phyloP scores from a whole-genome alignment of 768 basidiomycete genomes.

The Scleroderma citrinum region DNA sequence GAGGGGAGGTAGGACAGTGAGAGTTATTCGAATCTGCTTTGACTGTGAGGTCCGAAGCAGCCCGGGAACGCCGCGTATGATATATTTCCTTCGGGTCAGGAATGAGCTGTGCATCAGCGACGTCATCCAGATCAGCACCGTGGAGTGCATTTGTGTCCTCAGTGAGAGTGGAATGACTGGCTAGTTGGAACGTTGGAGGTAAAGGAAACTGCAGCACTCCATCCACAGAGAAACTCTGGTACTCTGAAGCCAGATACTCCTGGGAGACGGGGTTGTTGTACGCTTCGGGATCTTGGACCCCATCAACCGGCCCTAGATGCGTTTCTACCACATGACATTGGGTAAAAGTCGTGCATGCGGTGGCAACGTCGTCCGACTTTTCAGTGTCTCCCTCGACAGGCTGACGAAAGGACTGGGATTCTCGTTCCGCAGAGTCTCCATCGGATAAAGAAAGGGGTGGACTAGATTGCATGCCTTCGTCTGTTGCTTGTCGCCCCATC shows the following conservation, averaged over 20 bases:
- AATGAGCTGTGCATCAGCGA: background rate
- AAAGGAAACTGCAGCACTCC: conserved; percentile 18
- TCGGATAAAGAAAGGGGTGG: too few relatives aligned
- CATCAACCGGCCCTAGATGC: too few relatives aligned
- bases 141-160: background rate
- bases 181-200: conserved; percentile 9
- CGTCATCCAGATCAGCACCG: background rate
- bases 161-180: background rate
- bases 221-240: background rate
- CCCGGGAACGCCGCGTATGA: conserved; percentile 1
- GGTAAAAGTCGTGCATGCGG: too few relatives aligned
- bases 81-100: background rate
- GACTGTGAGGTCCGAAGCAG: conserved; percentile 12
- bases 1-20: background rate
- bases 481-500: too few relatives aligned
- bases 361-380: too few relatives aligned
- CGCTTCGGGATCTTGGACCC: too few relatives aligned
- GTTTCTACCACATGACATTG: too few relatives aligned
- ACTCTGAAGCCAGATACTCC: background rate
- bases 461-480: too few relatives aligned
- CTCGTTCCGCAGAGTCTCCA: too few relatives aligned
- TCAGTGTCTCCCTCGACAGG: too few relatives aligned
- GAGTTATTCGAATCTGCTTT: conserved; percentile 6
- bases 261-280: background rate
- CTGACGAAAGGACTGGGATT: too few relatives aligned